Conservation (phyloP, 2,329 filamentous ascomycete genomes). For the Xylaria sp. region DNA sequence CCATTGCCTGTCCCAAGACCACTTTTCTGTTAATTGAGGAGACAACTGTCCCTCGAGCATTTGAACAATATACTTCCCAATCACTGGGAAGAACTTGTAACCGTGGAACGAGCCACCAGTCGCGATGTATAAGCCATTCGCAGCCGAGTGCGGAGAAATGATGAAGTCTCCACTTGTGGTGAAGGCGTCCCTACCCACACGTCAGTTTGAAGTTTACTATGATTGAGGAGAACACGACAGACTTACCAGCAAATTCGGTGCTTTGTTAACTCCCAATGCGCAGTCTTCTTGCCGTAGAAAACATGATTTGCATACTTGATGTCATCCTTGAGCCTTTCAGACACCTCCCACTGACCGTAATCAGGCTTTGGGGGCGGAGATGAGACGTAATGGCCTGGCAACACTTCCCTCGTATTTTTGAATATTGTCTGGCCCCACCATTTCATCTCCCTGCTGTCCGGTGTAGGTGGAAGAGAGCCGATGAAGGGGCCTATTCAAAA, state of each 20-base stretch:
- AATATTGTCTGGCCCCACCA: conserved; percentile 69
- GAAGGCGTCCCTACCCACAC: conserved; percentile 65
- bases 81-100: conserved; percentile 70
- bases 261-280: conserved; percentile 63
- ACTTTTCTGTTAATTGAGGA: conserved; percentile 52
- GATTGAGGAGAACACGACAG: neutral
- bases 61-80: conserved; percentile 66
- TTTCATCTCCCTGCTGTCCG: conserved; percentile 55
- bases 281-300: conserved; percentile 64
- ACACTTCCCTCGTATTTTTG: conserved; percentile 59
- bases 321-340: conserved; percentile 61
- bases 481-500: conserved; percentile 58
- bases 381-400: conserved; percentile 50
- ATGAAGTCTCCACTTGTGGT: conserved; percentile 68
- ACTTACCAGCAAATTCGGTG: conserved; percentile 71
- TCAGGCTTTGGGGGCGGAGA: conserved; percentile 61
- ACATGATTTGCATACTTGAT: conserved; percentile 60
- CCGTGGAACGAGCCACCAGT: conserved; percentile 67
- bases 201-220: neutral
- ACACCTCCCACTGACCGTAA: conserved; percentile 68
- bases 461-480: conserved; percentile 62
- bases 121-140: conserved; percentile 27
- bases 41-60: conserved; percentile 56
- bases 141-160: conserved; percentile 55
- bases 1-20: conserved; percentile 66